Conservation (phyloP, 306 rosid genomes). For the Casuarina equisetifolia region DNA sequence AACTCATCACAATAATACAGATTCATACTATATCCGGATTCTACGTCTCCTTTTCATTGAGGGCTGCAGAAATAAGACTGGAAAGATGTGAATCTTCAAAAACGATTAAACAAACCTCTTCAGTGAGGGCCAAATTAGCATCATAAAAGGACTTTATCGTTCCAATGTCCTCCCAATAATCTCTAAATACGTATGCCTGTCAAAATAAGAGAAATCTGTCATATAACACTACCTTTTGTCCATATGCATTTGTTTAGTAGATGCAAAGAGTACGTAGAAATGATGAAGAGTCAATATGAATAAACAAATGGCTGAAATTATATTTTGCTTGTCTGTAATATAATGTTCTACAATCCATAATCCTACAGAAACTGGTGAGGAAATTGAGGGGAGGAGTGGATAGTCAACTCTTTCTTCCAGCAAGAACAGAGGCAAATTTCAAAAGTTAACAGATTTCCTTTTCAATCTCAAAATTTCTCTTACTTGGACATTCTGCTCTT, state of each 20-base stretch:
- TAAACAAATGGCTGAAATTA: neutral
- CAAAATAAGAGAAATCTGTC: conserved; percentile 23
- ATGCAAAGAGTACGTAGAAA: neutral
- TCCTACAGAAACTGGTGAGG: neutral
- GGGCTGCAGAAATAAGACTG: neutral
- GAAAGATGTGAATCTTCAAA: neutral
- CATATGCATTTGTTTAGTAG: neutral
- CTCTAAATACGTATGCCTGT: conserved; percentile 75
- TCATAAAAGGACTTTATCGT: conserved; percentile 70
- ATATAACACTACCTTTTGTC: conserved; percentile 8
- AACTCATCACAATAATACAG: neutral
- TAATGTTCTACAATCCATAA: neutral
- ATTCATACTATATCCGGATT: neutral
- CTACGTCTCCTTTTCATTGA: neutral
- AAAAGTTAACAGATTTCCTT: neutral
- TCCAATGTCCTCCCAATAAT: conserved; percentile 98
- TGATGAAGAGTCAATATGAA: neutral
- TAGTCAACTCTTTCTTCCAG: neutral
- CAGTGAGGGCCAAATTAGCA: conserved; percentile 90
- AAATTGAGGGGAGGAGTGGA: neutral
- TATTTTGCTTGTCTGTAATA: neutral
- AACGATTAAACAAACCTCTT: conserved; percentile 58
- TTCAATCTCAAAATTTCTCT: conserved; percentile 22
- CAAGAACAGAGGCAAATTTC: conserved; percentile 6
- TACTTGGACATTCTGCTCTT: conserved; percentile 77